A percentile compares a stretch with the other conserved stretches of the same genome.
Evolutionary conservation across 2,329 filamentous ascomycete species (phyloP).

Genomic region (Trichoderma sp.): DNA sequence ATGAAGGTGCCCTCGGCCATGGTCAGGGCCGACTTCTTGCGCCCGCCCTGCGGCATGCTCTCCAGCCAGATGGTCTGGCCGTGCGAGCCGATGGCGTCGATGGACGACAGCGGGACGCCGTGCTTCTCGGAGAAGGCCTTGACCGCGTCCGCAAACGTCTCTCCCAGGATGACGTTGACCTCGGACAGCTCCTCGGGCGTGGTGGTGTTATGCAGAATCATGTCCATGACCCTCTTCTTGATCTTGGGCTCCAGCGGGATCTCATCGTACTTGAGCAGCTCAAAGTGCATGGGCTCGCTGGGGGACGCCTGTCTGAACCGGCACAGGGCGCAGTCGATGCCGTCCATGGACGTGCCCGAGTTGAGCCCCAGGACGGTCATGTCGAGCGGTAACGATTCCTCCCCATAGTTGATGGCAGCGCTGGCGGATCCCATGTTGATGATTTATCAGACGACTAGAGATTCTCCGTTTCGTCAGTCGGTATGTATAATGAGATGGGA

Average conservation of each 20-base stretch:
- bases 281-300: slow-evolving; percentile 56
- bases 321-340: slow-evolving; percentile 61
- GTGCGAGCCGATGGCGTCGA: slow-evolving; percentile 60
- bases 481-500: not conserved
- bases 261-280: slow-evolving; percentile 60
- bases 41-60: slow-evolving; percentile 53
- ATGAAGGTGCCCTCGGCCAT: slow-evolving; percentile 62
- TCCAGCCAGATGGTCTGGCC: slow-evolving; percentile 62
- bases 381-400: slow-evolving; percentile 42
- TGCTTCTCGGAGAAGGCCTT: slow-evolving; percentile 52
- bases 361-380: slow-evolving; percentile 56
- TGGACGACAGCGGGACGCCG: slow-evolving; percentile 46
- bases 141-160: slow-evolving; percentile 57
- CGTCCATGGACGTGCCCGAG: slow-evolving; percentile 56
- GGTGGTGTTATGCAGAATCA: slow-evolving; percentile 57
- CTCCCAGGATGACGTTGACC: slow-evolving; percentile 59
- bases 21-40: slow-evolving; percentile 52
- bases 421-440: slow-evolving; percentile 16
- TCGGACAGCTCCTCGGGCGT: slow-evolving; percentile 57
- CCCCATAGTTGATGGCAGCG: not conserved
- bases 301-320: slow-evolving; percentile 57
- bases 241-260: slow-evolving; percentile 55
- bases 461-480: too few species aligned
- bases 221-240: slow-evolving; percentile 59
- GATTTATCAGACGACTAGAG: not conserved